These are phyloP conservation scores for Aurinia saxatilis DNA, from an alignment of 345 rosid species.

Conservation along the genomic window DNA sequence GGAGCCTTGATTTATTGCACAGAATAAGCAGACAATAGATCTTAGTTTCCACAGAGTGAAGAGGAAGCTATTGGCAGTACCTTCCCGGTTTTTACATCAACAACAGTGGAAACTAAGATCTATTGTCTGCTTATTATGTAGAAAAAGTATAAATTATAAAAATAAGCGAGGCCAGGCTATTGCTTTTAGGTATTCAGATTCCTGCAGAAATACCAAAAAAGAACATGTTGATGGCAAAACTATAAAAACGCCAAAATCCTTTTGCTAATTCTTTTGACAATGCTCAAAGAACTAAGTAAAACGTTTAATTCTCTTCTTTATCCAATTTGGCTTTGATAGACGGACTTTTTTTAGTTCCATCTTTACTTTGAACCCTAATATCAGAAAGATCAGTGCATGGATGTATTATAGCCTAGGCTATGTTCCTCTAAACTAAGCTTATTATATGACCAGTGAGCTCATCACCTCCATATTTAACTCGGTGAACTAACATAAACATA, in stretches of 20 bases:
- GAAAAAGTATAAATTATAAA: too few species aligned
- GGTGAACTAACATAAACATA: not conserved
- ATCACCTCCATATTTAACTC: too few species aligned
- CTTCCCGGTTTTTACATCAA: slow-evolving; percentile 88
- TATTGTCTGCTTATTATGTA: not conserved
- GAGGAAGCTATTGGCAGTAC: slow-evolving; percentile 31
- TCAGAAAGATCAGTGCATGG: not conserved
- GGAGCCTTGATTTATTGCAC: too few species aligned
- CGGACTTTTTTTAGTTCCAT: too few species aligned
- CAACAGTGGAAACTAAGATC: slow-evolving; percentile 64
- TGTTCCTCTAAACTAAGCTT: not conserved
- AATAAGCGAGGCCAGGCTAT: slow-evolving; percentile 80
- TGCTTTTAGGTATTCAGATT: slow-evolving; percentile 87
- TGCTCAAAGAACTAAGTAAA: not conserved
- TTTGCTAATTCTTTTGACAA: not conserved
- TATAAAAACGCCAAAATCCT: not conserved
- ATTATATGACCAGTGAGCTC: not conserved
- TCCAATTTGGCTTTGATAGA: too few species aligned
- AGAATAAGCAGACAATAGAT: not conserved
- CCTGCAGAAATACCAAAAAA: slow-evolving; percentile 38
- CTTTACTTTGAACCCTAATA: not conserved
- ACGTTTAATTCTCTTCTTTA: not conserved
- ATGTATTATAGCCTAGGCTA: not conserved
- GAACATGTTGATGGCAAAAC: not conserved
- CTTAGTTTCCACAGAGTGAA: not conserved